A percentile compares a stretch with the other conserved stretches of the same genome.
These are phyloP conservation scores for Lasiosphaeria hispida DNA, from an alignment of 495 filamentous ascomycete species.

Conservation along the genomic window DNA sequence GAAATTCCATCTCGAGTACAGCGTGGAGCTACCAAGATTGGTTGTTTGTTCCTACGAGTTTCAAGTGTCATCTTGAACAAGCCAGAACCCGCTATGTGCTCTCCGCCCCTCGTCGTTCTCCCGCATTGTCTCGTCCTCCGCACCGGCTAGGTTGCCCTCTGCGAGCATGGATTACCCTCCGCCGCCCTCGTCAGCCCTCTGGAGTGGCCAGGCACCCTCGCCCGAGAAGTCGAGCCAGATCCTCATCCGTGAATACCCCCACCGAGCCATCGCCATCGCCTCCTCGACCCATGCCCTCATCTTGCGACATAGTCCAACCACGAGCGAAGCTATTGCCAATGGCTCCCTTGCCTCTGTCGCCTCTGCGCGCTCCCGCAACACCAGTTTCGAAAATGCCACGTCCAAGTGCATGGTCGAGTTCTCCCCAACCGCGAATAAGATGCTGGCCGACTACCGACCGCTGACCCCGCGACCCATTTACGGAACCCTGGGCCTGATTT, in stretches of 20 bases:
- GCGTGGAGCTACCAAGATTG: too few species aligned
- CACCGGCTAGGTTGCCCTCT: background rate
- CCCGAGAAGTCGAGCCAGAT: conserved; percentile 52
- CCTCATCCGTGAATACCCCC: conserved; percentile 73
- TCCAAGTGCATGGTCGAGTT: conserved; percentile 88
- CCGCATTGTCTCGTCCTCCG: conserved; percentile 1
- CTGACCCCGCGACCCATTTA: conserved; percentile 72
- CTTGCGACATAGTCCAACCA: conserved; percentile 68
- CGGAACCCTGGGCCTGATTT: conserved; percentile 88
- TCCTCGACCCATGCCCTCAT: conserved; percentile 77
- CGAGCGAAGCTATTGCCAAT: conserved; percentile 50
- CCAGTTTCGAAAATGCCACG: conserved; percentile 35
- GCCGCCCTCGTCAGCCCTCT: conserved; percentile 24
- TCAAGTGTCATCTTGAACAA: background rate
- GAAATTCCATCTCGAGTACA: too few species aligned
- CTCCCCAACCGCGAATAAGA: conserved; percentile 55
- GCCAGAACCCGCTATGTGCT: conserved; percentile 11
- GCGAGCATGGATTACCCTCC: conserved; percentile 29
- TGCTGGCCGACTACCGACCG: conserved; percentile 70
- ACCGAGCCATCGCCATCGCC: conserved; percentile 79
- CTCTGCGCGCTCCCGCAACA: conserved; percentile 37
- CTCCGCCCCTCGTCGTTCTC: background rate
- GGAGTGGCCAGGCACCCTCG: conserved; percentile 36
- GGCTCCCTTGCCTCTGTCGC: conserved; percentile 49
- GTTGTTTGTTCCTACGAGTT: background rate